Conservation (phyloP, 2,329 filamentous ascomycete species). For the Aspergillus sp. region DNA sequence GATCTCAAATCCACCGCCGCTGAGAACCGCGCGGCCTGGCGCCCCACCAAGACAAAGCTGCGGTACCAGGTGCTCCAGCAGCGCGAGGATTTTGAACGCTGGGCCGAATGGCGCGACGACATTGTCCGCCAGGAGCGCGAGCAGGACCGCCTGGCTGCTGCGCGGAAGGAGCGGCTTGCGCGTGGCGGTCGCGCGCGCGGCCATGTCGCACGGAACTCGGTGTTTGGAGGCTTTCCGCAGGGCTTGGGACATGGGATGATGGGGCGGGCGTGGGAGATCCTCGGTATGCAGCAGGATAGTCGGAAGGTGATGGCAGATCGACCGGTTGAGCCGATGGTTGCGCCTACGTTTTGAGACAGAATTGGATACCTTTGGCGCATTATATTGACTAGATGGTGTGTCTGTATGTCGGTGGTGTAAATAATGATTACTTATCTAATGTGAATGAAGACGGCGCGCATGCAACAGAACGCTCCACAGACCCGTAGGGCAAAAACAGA, state of each 20-base stretch:
- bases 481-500: not conserved
- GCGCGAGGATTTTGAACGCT: constrained; percentile 46
- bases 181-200: constrained; percentile 23
- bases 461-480: constrained; percentile 9
- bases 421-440: constrained; percentile 4
- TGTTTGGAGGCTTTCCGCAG: constrained; percentile 31
- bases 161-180: constrained; percentile 31
- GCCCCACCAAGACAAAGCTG: constrained; percentile 41
- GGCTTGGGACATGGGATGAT: constrained; percentile 39
- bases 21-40: constrained; percentile 35
- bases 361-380: not conserved
- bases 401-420: not conserved
- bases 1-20: constrained; percentile 36
- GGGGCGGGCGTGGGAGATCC: constrained; percentile 40
- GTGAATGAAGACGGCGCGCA: constrained; percentile 3
- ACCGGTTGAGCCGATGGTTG: constrained; percentile 15
- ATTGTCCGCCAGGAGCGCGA: constrained; percentile 37
- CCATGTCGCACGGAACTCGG: constrained; percentile 24
- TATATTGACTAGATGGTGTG: not conserved
- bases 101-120: constrained; percentile 44
- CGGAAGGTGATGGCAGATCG: constrained; percentile 18
- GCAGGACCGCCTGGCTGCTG: constrained; percentile 33
- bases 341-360: constrained; percentile 6
- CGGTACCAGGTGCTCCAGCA: constrained; percentile 44
- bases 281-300: constrained; percentile 36